Conservation (phyloP, 176 grass and related monocot genomes). For the Lolium perenne region DNA sequence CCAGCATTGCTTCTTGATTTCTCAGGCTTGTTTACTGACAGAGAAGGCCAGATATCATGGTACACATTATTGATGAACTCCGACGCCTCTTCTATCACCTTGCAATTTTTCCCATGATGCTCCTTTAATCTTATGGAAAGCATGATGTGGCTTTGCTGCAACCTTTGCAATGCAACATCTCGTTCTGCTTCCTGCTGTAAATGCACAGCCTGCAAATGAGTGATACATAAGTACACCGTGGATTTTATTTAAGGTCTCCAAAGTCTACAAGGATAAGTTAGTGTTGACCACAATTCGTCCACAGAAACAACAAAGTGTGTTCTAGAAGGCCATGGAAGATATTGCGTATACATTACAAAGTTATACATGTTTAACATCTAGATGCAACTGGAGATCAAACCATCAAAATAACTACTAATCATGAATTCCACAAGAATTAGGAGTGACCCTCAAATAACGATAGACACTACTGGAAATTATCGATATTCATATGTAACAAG, state of each 20-base stretch:
- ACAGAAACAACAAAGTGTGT: background rate
- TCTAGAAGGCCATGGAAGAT: background rate
- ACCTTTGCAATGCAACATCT: conserved; percentile 67
- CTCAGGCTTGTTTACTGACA: conserved; percentile 42
- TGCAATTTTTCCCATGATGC: conserved; percentile 65
- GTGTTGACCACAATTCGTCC: background rate
- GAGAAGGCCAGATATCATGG: conserved; percentile 43
- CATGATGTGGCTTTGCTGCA: conserved; percentile 88
- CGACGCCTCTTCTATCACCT: conserved; percentile 74
- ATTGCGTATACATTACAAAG: background rate
- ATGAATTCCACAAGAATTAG: background rate
- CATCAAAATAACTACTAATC: background rate
- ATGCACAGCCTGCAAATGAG: conserved; percentile 69
- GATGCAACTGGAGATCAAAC: background rate
- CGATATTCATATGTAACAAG: background rate
- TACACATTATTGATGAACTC: conserved; percentile 69
- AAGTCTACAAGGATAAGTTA: background rate
- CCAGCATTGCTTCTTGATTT: conserved; percentile 37
- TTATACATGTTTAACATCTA: background rate
- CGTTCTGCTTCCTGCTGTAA: conserved; percentile 74
- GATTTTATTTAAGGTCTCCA: background rate
- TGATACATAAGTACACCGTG: background rate
- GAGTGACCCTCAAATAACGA: no score
- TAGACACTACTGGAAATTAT: background rate
- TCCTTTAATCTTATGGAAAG: conserved; percentile 81